Conservation (phyloP, 2,329 filamentous ascomycete species). For the Chalaropsis thielavioides region DNA sequence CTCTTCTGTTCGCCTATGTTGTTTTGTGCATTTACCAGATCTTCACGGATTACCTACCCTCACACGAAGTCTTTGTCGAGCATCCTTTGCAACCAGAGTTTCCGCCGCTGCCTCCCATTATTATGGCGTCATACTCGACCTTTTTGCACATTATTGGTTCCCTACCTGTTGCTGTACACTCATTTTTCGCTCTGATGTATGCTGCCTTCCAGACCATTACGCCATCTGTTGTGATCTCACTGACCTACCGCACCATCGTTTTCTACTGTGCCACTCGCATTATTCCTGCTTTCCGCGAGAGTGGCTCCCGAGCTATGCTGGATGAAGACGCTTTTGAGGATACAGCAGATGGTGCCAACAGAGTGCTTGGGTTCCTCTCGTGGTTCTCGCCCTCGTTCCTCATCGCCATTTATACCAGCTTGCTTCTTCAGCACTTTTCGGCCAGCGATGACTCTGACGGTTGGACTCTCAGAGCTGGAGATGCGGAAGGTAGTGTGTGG, state of each 20-base stretch:
- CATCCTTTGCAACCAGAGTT: constrained; percentile 61
- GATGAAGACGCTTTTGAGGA: constrained; percentile 79
- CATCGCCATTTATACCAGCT: constrained; percentile 89
- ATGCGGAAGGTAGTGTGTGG: constrained; percentile 74
- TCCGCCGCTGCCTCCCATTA: constrained; percentile 87
- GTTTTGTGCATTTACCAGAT: constrained; percentile 99
- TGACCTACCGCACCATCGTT: constrained; percentile 85
- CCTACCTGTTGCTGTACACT: constrained; percentile 70
- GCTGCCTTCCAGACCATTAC: constrained; percentile 93
- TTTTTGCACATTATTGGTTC: constrained; percentile 70
- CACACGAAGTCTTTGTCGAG: constrained; percentile 41
- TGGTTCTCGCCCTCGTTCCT: constrained; percentile 93
- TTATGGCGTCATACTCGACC: constrained; percentile 96
- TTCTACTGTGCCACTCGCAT: constrained; percentile 93
- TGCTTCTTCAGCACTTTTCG: constrained; percentile 90
- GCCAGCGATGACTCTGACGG: constrained; percentile 55
- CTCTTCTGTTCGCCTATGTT: constrained; percentile 87
- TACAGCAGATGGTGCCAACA: constrained; percentile 57
- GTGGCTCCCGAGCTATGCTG: constrained; percentile 66
- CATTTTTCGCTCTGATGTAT: constrained; percentile 70
- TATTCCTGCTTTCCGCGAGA: constrained; percentile 82
- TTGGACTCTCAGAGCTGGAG: constrained; percentile 76
- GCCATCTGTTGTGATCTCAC: constrained; percentile 85
- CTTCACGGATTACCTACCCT: constrained; percentile 89
- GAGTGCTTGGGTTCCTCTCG: constrained; percentile 66